These are phyloP conservation scores for Fusarium clavum DNA, from an alignment of 2,329 filamentous ascomycete genomes.

Conservation along the genomic window DNA sequence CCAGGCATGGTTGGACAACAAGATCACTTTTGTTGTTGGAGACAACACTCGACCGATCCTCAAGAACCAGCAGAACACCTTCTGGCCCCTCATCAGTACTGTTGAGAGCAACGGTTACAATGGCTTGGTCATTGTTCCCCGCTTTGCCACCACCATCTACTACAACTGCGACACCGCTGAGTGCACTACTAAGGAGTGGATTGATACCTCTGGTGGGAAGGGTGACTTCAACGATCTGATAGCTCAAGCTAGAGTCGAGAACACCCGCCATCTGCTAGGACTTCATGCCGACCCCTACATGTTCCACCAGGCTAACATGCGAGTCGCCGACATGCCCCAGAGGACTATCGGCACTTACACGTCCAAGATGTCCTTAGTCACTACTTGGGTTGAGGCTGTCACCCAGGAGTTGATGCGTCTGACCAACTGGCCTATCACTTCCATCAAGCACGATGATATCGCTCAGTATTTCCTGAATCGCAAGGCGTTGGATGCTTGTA, in stretches of 20 bases:
- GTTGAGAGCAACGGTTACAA: constrained; percentile 31
- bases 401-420: constrained; percentile 33
- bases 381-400: constrained; percentile 33
- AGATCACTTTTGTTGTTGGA: constrained; percentile 25
- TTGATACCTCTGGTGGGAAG: constrained; percentile 25
- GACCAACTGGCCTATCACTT: constrained; percentile 30
- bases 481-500: constrained; percentile 28
- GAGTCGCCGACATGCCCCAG: constrained; percentile 10
- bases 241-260: constrained; percentile 18
- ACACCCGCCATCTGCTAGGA: constrained; percentile 22
- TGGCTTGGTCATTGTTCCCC: constrained; percentile 25
- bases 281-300: constrained; percentile 36
- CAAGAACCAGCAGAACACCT: constrained; percentile 12
- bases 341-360: constrained; percentile 31
- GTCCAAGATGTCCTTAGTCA: constrained; percentile 30
- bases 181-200: constrained; percentile 33
- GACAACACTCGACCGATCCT: constrained; percentile 29
- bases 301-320: constrained; percentile 40
- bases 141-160: constrained; percentile 35
- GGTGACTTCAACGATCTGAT: constrained; percentile 24
- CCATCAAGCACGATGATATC: constrained; percentile 34
- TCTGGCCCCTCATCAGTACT: constrained; percentile 31
- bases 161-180: constrained; percentile 33
- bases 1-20: constrained; percentile 30
- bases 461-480: constrained; percentile 31